Evolutionary conservation across 1,284 basidiomycete genomes (phyloP), one percentile per base, ranked within the genome.

Genomic region (Moniliophthora roreri): DNA sequence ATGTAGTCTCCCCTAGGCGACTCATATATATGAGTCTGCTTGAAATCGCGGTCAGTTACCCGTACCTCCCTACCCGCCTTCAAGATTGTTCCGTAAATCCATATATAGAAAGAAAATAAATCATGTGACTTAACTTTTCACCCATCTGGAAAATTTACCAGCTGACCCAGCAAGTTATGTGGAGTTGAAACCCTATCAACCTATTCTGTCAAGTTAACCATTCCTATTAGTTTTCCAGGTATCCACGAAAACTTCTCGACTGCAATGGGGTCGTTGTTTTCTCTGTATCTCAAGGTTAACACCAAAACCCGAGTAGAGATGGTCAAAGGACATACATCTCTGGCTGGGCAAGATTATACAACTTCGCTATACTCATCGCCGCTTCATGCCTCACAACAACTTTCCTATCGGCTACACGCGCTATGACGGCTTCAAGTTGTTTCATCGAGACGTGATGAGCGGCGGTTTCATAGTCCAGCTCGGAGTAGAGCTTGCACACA

Each of bases 161-260:
- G n/a, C n/a, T n/a, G n/a, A n/a, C n/a, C n/a, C n/a, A n/a, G n/a
- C n/a, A n/a, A n/a, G n/a, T n/a, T n/a, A n/a, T n/a, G n/a, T n/a
- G n/a, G n/a, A n/a, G n/a, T n/a, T n/a, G n/a, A n/a, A n/a, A n/a
- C n/a, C n/a, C n/a, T n/a, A n/a, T n/a, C n/a, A n/a, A n/a, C n/a
- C n/a, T n/a, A 74, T 63, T 91, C 89, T 0, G 68, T 50, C 9
- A 74, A 78, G 4, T 76, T 65, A 16, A 76, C 75, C 53, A 81
- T 80, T 53, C 74, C 76, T 38, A 91, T 76, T 26, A 99, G 74
- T 38, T 79, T 76, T 32, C 87, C 79, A 0, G 97, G 95, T 56
- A 99, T 98, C 97, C 97, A 99, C 0, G 84, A 84, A 64, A 99
- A 98, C 51, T 96, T 92, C 18, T 76, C 68, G 16, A 87, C 78